A percentile compares a stretch with the other conserved stretches of the same genome.
These are phyloP conservation scores for Phytopythium mirpurense DNA, from an alignment of 352 stramenopile genomes.

Conservation along the genomic window DNA sequence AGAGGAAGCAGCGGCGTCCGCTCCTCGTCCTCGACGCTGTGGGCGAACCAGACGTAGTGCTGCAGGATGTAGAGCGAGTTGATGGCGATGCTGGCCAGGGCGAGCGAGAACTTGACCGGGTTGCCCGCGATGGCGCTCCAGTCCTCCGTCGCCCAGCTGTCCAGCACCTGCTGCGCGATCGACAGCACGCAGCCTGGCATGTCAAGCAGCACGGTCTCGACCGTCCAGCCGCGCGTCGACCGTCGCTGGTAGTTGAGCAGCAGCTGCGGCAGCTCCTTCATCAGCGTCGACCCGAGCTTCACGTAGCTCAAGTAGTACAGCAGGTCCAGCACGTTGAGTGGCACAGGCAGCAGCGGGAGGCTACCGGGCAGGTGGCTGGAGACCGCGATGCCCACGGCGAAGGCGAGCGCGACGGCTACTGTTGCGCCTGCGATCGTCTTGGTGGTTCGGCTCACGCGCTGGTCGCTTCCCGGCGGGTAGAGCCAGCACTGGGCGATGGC, in stretches of 20 bases:
- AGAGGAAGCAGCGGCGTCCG: conserved; percentile 28
- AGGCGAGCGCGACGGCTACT: conserved; percentile 25
- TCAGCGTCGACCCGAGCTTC: conserved; percentile 89
- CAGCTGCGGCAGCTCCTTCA: conserved; percentile 95
- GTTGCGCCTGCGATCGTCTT: conserved; percentile 18
- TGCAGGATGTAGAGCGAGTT: conserved; percentile 96
- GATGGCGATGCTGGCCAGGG: conserved; percentile 95
- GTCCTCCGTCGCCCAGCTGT: conserved; percentile 88
- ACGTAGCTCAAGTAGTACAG: conserved; percentile 90
- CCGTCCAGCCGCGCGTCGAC: conserved; percentile 95
- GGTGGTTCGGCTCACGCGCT: conserved; percentile 40
- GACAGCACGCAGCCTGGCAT: conserved; percentile 92
- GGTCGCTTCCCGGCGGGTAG: conserved; percentile 52
- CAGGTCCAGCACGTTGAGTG: conserved; percentile 78
- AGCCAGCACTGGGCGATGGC: conserved; percentile 87
- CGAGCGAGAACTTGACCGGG: conserved; percentile 95
- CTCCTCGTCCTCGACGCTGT: conserved; percentile 30
- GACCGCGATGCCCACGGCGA: conserved; percentile 22
- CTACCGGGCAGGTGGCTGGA: conserved; percentile 7
- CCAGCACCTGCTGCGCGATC: conserved; percentile 90
- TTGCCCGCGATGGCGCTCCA: conserved; percentile 94
- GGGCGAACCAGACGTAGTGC: conserved; percentile 94
- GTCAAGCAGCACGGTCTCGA: conserved; percentile 97
- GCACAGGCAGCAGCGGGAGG: conserved; percentile 10
- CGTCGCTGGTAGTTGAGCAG: conserved; percentile 93